Base-by-base conservation (phyloP, 1,284 basidiomycete genomes). In the Crepidotus sp. region DNA sequence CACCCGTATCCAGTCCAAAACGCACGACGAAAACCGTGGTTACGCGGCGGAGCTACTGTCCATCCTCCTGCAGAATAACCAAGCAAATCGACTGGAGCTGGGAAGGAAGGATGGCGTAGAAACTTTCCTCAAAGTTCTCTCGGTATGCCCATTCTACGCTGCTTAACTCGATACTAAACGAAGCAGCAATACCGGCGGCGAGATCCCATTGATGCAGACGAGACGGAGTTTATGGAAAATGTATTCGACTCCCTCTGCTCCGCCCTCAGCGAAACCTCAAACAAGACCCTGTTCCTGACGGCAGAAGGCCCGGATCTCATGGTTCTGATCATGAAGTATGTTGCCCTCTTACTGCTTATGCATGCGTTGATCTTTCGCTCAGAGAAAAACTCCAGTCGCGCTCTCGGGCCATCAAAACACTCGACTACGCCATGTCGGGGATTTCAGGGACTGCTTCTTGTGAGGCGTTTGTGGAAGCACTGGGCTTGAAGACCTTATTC, bases 201-300 rank as follows among this genome's bases (percentile, higher is more conserved):
- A 36, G 86, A 96, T 57, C 93, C 93, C 0, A 65, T 66, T 0
- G 83, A 91, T 53, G 76, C 82, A 4, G 96, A 98, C 50, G 95
- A 98, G 64, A 73, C 80, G 8, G 96, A 98, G 61, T 98, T 92
- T 62, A 92, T 98, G 87, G 95, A 98, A 60, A 98, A 99, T 61
- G 54, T 89, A 2, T 97, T 98, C 57, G 89, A 97, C 61, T 67
- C 82, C 0, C 63, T 98, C 17, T 98, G 94, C 60, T 89, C 91
- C 0, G 74, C 83, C 0, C 67, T 94, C 19, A 74, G 72, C 6
- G 86, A 90, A 58, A 68, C 80, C 3, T 69, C 80, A 40, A 78
- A 85, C 61, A 96, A 96, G 62, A 60, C 71, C n/a, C 64, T 76
- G 1, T 97, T 98, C 65, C 64, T 93, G 7, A 75, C 82, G n/a